Base-by-base conservation (phyloP, 1,139 yeast genomes). In the Hansenula sp. region DNA sequence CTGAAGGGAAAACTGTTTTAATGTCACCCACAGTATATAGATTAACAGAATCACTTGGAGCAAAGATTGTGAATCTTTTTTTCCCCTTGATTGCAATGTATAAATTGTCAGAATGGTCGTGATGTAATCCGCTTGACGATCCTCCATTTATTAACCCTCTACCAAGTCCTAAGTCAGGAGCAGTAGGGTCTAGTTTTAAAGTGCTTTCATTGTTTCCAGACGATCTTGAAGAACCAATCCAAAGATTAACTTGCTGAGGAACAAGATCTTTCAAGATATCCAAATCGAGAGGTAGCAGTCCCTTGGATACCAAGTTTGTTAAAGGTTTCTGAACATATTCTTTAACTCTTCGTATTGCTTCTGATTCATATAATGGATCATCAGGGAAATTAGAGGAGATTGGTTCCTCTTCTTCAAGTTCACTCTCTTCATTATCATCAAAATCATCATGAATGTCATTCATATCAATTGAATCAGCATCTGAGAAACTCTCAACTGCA, bases 31-130 rank as follows among this genome's bases (percentile, higher is more conserved):
- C 77, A 0, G 90, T 82, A 56, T 72, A 70, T 57, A 84, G 63
- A 46, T 72, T 72, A 6, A 61, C 60, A 0, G 84, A 87, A 54
- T 78, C 84, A 21, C 67, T 65, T 1, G 93, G 91, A 9, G 83
- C 68, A 55, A 72, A 81, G 4, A 84, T 52, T 0, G 90, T 82
- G 58, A 84, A 84, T 48, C 89, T 59, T 55, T 84, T 84, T n/a
- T 59, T 57, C 0, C 91, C 93, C 27, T 72, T 65, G 1, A 79
- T 58, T 2, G 84, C 72, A 3, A 84, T 66, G 58, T 84, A 84
- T 34, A 84, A 64, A 55, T 84, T 84, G 57, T 84, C 90, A 1
- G 91, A 86, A 61, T 84, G 90, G 58, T 84, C 93, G 58, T 84
- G 93, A 54, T 84, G 93, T n/a, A 84, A 63, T 0, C 93, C 93